phyloP scores from a whole-genome alignment of 768 basidiomycete species.

The Tricholoma hemisulphureum region DNA sequence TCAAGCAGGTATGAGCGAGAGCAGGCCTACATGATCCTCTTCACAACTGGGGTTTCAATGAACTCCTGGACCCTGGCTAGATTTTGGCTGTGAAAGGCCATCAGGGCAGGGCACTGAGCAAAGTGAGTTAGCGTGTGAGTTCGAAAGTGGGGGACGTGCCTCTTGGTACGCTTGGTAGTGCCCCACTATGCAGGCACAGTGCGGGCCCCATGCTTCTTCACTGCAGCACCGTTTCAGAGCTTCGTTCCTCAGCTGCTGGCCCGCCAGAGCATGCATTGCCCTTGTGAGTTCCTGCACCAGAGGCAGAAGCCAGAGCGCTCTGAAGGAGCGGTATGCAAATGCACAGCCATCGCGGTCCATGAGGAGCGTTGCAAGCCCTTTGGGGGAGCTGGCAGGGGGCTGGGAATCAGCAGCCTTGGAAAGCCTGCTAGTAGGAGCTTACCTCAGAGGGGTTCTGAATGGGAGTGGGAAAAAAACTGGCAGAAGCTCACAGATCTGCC shows the following conservation, averaged over 20 bases:
- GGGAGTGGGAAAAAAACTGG: neutral
- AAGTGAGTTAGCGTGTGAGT: neutral
- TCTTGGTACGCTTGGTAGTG: neutral
- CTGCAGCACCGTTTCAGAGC: neutral
- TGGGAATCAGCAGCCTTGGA: too few species aligned
- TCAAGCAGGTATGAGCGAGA: neutral
- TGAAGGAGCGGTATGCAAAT: neutral
- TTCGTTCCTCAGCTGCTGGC: neutral
- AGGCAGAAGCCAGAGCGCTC: neutral
- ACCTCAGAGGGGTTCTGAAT: neutral
- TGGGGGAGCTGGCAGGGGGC: too few species aligned
- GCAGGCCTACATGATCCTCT: neutral
- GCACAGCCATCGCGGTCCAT: neutral
- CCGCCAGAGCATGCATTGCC: neutral
- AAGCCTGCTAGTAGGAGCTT: neutral
- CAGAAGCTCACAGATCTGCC: neutral
- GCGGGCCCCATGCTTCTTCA: neutral
- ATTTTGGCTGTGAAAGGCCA: neutral
- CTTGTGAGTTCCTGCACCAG: neutral
- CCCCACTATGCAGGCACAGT: neutral
- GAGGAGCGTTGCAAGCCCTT: neutral
- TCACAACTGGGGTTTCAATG: neutral
- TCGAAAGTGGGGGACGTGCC: neutral
- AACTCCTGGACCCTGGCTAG: neutral
- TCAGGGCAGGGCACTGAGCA: neutral